Conservation (phyloP, 306 rosid genomes). For the Trifolium repens region DNA sequence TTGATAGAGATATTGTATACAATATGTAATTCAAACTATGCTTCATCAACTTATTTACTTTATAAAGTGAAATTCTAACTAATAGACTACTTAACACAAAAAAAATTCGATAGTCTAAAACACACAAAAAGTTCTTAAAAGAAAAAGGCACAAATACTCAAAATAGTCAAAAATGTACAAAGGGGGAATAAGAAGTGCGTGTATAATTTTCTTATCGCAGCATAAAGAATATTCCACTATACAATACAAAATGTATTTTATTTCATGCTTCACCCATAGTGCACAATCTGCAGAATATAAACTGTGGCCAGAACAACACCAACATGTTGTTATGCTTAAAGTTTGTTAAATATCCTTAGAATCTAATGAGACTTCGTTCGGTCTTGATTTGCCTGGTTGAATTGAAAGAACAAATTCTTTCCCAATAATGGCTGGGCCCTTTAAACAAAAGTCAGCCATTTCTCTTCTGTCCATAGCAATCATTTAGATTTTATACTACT, state of each 20-base stretch:
- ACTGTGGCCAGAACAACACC: constrained; percentile 38
- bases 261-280: constrained; percentile 46
- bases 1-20: too few species aligned
- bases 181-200: constrained; percentile 13
- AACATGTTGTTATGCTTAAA: constrained; percentile 35
- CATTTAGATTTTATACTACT: constrained; percentile 40
- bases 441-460: constrained; percentile 40
- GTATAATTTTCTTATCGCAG: background rate
- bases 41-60: too few species aligned
- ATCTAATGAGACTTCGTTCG: constrained; percentile 4
- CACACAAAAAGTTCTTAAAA: too few species aligned
- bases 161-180: constrained; percentile 35
- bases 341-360: background rate
- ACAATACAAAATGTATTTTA: constrained; percentile 18
- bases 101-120: too few species aligned
- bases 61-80: too few species aligned
- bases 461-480: constrained; percentile 37
- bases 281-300: constrained; percentile 40
- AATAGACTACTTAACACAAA: too few species aligned
- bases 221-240: constrained; percentile 28
- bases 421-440: constrained; percentile 35
- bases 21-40: too few species aligned
- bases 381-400: constrained; percentile 32
- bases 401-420: constrained; percentile 46
- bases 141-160: background rate